phyloP scores from a whole-genome alignment of 345 rosid species.

The Hirschfeldia incana region DNA sequence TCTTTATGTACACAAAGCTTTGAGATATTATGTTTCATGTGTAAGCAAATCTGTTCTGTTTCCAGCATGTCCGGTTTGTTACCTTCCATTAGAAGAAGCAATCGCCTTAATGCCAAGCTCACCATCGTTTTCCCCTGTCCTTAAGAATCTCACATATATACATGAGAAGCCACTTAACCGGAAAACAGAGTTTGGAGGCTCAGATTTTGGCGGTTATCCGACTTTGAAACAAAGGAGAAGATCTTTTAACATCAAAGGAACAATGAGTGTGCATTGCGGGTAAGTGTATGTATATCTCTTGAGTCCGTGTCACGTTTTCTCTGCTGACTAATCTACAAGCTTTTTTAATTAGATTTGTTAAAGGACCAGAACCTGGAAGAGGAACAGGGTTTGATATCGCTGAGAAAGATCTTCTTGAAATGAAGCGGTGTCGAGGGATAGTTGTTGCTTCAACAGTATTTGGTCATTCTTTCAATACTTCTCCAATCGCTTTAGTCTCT shows the following conservation, averaged over 20 bases:
- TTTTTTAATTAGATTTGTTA: slow-evolving; percentile 54
- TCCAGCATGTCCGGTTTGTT: slow-evolving; percentile 91
- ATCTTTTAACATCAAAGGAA: slow-evolving; percentile 63
- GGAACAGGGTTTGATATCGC: slow-evolving; percentile 78
- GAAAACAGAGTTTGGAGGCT: slow-evolving; percentile 80
- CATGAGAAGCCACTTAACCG: slow-evolving; percentile 54
- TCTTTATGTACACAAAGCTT: neutral
- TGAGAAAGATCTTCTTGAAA: slow-evolving; percentile 63
- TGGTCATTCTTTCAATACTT: slow-evolving; percentile 43
- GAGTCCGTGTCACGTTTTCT: slow-evolving; percentile 32
- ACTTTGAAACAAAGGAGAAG: slow-evolving; percentile 68
- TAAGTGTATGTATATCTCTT: slow-evolving; percentile 33
- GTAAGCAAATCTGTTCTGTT: neutral
- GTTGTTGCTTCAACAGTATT: slow-evolving; percentile 91
- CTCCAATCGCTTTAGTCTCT: neutral
- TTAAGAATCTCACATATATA: slow-evolving; percentile 65
- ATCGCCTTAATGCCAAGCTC: slow-evolving; percentile 68
- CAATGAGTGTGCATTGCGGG: slow-evolving; percentile 87
- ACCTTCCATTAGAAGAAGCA: slow-evolving; percentile 90
- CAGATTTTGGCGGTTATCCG: slow-evolving; percentile 92
- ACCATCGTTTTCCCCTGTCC: slow-evolving; percentile 74
- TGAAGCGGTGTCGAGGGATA: slow-evolving; percentile 77
- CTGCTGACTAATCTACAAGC: neutral
- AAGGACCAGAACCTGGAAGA: slow-evolving; percentile 70
- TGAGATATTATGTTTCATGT: neutral